Conservation (phyloP, 2,329 filamentous ascomycete species). For the Diaporthe aspalathi region DNA sequence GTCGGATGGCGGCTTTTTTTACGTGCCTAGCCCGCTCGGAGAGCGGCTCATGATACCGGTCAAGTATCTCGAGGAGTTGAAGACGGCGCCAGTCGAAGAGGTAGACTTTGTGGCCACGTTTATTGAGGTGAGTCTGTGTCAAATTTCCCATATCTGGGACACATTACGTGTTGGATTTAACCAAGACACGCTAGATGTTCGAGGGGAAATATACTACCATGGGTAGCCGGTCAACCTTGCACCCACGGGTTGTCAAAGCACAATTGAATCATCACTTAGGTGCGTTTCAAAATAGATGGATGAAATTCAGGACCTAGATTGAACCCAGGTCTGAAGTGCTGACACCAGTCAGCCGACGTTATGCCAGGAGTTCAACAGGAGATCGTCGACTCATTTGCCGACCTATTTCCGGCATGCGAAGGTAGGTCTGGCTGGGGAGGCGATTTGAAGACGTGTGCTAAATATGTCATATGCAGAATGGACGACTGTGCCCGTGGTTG, state of each 20-base stretch:
- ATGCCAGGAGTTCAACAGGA: slow-evolving; percentile 42
- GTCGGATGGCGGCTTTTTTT: slow-evolving; percentile 37
- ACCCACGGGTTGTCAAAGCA: slow-evolving; percentile 44
- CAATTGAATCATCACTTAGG: slow-evolving; percentile 44
- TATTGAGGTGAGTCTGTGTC: slow-evolving; percentile 31
- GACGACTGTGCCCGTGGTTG: slow-evolving; percentile 43
- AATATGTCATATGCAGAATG: neutral
- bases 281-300: slow-evolving; percentile 34
- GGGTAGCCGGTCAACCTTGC: slow-evolving; percentile 45
- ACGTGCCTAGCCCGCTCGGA: slow-evolving; percentile 45
- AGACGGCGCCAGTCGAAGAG: slow-evolving; percentile 43
- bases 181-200: slow-evolving; percentile 43
- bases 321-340: neutral
- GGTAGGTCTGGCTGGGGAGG: slow-evolving; percentile 38
- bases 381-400: slow-evolving; percentile 42
- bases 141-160: rapidly evolving
- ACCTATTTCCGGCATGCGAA: slow-evolving; percentile 40
- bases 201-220: slow-evolving; percentile 49
- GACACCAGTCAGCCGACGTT: neutral
- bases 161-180: neutral
- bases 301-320: neutral
- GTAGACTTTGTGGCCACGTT: slow-evolving; percentile 46
- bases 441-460: neutral
- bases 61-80: slow-evolving; percentile 46
- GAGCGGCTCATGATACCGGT: slow-evolving; percentile 46